Conservation (phyloP, 768 basidiomycete species). For the Auriscalpium microsporum region DNA sequence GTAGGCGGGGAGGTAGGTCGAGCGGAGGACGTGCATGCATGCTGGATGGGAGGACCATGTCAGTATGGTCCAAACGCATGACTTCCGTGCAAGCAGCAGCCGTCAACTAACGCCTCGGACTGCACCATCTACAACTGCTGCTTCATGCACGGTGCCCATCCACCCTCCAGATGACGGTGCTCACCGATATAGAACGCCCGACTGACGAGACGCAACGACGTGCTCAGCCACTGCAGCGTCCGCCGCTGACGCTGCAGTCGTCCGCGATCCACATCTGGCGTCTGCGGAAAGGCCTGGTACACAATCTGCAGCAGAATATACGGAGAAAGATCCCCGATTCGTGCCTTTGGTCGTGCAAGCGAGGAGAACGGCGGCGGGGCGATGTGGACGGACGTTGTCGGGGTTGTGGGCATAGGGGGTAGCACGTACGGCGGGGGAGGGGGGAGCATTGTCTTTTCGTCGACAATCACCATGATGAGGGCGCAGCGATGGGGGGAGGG, state of each 20-base stretch:
- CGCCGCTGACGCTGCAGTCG: slow-evolving; percentile 48
- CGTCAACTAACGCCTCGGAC: too few relatives aligned
- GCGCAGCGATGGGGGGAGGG: too few relatives aligned
- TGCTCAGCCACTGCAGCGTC: slow-evolving; percentile 64
- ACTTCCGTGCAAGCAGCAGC: too few relatives aligned
- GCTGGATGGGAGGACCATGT: slow-evolving; percentile 28
- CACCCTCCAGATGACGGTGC: slow-evolving; percentile 8
- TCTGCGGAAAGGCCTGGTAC: slow-evolving; percentile 51
- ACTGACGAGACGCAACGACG: slow-evolving; percentile 55
- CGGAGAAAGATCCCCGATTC: slow-evolving; percentile 34
- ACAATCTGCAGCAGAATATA: slow-evolving; percentile 66
- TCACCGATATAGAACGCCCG: slow-evolving; percentile 59
- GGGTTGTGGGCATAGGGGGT: background rate
- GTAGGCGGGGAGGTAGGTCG: slow-evolving; percentile 65
- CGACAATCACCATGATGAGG: slow-evolving; percentile 15
- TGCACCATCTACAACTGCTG: too few relatives aligned
- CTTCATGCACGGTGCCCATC: too few relatives aligned
- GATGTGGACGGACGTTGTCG: slow-evolving; percentile 9
- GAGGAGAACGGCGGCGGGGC: slow-evolving; percentile 30
- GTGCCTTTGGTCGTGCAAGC: background rate
- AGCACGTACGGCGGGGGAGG: slow-evolving; percentile 31
- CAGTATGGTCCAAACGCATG: background rate
- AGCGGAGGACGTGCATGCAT: slow-evolving; percentile 76
- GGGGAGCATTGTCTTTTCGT: slow-evolving; percentile 33
- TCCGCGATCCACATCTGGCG: slow-evolving; percentile 30